These are phyloP conservation scores for Teunomyces lycoperdinae DNA, from an alignment of 805 yeast genomes.

Conservation along the genomic window DNA sequence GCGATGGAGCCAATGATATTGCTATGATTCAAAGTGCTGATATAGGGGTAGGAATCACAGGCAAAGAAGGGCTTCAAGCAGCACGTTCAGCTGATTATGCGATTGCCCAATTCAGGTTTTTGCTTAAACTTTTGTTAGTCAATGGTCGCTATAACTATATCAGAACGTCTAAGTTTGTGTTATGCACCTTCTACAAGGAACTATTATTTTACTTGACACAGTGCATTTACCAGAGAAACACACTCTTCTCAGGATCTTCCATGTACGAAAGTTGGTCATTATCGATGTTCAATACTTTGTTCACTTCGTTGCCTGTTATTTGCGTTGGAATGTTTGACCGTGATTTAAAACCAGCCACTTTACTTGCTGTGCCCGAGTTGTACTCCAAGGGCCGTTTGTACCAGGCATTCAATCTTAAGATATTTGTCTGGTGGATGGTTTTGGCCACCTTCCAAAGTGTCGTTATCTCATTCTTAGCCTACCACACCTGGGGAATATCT, in stretches of 20 bases:
- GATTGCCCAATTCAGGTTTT: conserved; percentile 87
- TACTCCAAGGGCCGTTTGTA: conserved; percentile 74
- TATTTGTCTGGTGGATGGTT: conserved; percentile 76
- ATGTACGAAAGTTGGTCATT: conserved; percentile 94
- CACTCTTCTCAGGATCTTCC: conserved; percentile 90
- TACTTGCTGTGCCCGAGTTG: conserved; percentile 88
- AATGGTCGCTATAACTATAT: conserved; percentile 96
- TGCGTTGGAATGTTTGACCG: conserved; percentile 95
- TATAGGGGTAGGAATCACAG: conserved; percentile 96
- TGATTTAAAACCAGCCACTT: conserved; percentile 83
- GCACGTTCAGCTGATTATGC: conserved; percentile 94
- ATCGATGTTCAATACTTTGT: conserved; percentile 94
- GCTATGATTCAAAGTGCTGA: conserved; percentile 99
- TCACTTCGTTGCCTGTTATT: conserved; percentile 88
- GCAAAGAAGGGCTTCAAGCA: conserved; percentile 95
- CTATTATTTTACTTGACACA: conserved; percentile 86
- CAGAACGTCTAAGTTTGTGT: conserved; percentile 85
- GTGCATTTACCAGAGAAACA: conserved; percentile 78
- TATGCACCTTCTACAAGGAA: conserved; percentile 94
- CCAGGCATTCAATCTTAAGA: conserved; percentile 65
- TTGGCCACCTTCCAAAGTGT: conserved; percentile 73
- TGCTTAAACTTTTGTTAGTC: conserved; percentile 79
- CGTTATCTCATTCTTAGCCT: conserved; percentile 63
- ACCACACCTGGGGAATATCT: conserved; percentile 67
- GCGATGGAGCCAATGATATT: conserved; percentile 98